Base-by-base conservation (phyloP, 1,284 basidiomycete genomes). In the Moesziomyces sp. region DNA sequence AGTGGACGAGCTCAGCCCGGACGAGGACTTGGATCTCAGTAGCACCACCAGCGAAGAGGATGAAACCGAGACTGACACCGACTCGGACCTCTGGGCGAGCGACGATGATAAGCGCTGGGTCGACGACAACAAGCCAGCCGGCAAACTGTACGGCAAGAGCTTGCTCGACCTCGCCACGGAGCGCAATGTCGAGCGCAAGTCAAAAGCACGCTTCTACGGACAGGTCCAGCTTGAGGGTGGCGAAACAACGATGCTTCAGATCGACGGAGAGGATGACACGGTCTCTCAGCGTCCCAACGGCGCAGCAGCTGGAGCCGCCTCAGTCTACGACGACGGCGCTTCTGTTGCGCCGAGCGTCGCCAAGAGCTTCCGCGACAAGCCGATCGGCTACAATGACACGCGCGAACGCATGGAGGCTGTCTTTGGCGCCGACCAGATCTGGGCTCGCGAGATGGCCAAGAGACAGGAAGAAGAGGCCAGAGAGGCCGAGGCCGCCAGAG, bases 61-160 rank as follows among this genome's bases (percentile, higher is more conserved):
- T 3, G 64, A 45, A 11, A 58, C 59, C 38, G 65, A 67, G 0
- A 46, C 34, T n/a, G 77, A 74, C 18, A 64, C 65, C 16, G 75
- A 75, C 4, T 70, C 69, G 19, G 70, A 66, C 14, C 47, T 64
- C 11, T 73, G 70, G 70, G 61, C 63, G 23, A 77, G 68, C 49
- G 77, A 78, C 35, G 79, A 79, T 42, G 78, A 80, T 38, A 62
- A 62, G 47, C 65, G 74, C n/a, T 81, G 80, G 80, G 52, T 70
- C 24, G 77, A 81, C 38, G 74, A 83, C 23, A 56, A 53, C 26
- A 77, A 79, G 45, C 81, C 82, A 0, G 81, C 79, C 1, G 82
- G 82, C 3, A 79, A 74, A 26, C 56, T 83, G 50, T 83, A 77
- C 46, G 82, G 82, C 42, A 80, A 78, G 69, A 82, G 74, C 51